Evolutionary conservation across 1,139 yeast genomes (phyloP), one percentile per base, ranked within the genome.

Genomic region (Saccharomyces uvarum): DNA sequence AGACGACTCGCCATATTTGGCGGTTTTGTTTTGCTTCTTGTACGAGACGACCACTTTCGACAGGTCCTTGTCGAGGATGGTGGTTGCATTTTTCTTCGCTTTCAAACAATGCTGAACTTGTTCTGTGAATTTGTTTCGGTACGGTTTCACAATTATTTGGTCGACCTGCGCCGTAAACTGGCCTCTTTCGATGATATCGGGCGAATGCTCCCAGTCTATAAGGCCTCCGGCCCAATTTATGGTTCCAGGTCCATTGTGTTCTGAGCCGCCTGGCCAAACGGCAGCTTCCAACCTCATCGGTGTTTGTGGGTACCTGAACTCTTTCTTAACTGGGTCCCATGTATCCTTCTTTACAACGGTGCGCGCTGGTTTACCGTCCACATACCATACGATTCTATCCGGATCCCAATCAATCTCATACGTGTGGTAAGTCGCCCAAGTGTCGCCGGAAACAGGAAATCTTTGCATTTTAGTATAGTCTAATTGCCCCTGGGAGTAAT

Each of bases 171-270:
- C 63, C 19, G 60, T 55, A 53, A 69, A 69, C 44, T 64, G 64
- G 1, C 71, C 71, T n/a, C 57, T 55, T 50, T 63, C 59, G 21
- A 60, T 14, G n/a, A 70, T 66, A 51, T 69, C 72, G 1, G 65
- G 63, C 1, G 70, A 55, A 50, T 62, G 64, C 3, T 68, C 71
- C 97, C 97, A 91, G 74, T 89, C 80, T 56, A 90, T 81, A 4
- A 66, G 74, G 67, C 97, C 98, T 68, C 98, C 97, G 42, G 97
- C 96, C 97, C 98, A 91, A 61, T 80, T 86, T 60, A 84, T 77
- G 16, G 97, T 91, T 69, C 97, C 98, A 49, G 75, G 72, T 41
- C 82, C 83, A 67, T 80, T 81, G 51, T 76, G 63, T 27, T 81
- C 73, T 57, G 78, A 79, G 57, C 97, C 97, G 70, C 88, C 97